Evolutionary conservation across 2,329 filamentous ascomycete species (phyloP).

Genomic region (Microcyclospora tardicrescens): DNA sequence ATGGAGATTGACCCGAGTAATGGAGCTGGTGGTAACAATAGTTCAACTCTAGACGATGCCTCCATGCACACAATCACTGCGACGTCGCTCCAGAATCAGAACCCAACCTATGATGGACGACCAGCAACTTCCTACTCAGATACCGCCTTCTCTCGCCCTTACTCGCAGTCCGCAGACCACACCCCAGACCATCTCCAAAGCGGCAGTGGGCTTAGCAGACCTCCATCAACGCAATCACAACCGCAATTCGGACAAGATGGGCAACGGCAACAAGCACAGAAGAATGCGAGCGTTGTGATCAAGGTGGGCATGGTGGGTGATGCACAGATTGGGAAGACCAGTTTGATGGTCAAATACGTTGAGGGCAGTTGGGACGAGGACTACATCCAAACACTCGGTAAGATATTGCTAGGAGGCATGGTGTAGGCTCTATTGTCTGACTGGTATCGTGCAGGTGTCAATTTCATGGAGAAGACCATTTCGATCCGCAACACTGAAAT

Average conservation of each 20-base stretch:
- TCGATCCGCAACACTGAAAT: conserved; percentile 99
- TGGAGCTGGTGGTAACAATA: too few relatives aligned
- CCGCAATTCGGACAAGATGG: conserved; percentile 19
- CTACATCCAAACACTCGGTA: conserved; percentile 92
- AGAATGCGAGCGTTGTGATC: conserved; percentile 68
- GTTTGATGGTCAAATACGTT: conserved; percentile 98
- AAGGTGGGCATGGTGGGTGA: conserved; percentile 99
- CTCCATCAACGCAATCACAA: conserved; percentile 19
- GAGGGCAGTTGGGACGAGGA: conserved; percentile 99
- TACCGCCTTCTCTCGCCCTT: conserved; percentile 33
- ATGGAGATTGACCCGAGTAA: too few relatives aligned
- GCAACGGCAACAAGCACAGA: conserved; percentile 29
- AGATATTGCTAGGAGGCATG: conserved; percentile 10
- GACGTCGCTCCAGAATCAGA: conserved; percentile 21
- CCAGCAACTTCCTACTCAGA: conserved; percentile 44
- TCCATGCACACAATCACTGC: conserved; percentile 37
- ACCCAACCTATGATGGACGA: conserved; percentile 29
- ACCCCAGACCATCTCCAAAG: conserved; percentile 23
- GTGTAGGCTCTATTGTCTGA: background rate
- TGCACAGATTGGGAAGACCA: conserved; percentile 98
- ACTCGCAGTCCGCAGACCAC: conserved; percentile 31
- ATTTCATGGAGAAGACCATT: conserved; percentile 99
- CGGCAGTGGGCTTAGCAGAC: conserved; percentile 20
- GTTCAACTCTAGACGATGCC: conserved; percentile 28
- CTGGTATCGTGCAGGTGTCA: conserved; percentile 51